phyloP scores from a whole-genome alignment of 2,329 filamentous ascomycete species.

The Colletotrichum camelliae region DNA sequence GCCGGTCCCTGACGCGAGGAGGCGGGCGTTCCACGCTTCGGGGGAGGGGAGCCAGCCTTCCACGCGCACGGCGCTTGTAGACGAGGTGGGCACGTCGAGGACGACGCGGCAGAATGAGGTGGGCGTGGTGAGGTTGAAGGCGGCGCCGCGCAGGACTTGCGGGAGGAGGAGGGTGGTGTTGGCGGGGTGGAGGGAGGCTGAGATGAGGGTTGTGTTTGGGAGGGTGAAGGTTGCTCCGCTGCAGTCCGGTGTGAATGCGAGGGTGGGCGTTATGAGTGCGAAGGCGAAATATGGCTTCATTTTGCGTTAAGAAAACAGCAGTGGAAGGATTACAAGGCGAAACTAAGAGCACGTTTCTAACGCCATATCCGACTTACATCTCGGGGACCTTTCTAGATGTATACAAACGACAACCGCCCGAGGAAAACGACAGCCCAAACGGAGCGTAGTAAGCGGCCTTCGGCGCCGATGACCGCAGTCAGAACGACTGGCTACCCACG shows the following conservation, averaged over 20 bases:
- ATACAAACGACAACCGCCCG: background rate
- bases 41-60: background rate
- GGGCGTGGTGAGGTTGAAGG: background rate
- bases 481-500: background rate
- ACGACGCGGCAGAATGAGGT: background rate
- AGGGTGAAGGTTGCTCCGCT: background rate
- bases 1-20: background rate
- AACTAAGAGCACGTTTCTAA: too few relatives aligned
- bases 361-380: too few relatives aligned
- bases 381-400: background rate
- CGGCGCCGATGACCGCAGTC: background rate
- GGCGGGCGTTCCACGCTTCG: background rate
- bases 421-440: background rate
- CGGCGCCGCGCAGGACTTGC: background rate
- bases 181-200: background rate
- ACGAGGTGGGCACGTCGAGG: background rate
- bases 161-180: background rate
- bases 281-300: background rate
- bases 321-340: background rate
- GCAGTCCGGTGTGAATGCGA: background rate
- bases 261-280: background rate
- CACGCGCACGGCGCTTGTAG: background rate
- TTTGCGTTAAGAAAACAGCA: background rate
- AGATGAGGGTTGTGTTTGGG: background rate
- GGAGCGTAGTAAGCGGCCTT: background rate